Base-by-base conservation (phyloP, 1,139 yeast genomes). In the Hyphopichia wangnamkhiaoensis region DNA sequence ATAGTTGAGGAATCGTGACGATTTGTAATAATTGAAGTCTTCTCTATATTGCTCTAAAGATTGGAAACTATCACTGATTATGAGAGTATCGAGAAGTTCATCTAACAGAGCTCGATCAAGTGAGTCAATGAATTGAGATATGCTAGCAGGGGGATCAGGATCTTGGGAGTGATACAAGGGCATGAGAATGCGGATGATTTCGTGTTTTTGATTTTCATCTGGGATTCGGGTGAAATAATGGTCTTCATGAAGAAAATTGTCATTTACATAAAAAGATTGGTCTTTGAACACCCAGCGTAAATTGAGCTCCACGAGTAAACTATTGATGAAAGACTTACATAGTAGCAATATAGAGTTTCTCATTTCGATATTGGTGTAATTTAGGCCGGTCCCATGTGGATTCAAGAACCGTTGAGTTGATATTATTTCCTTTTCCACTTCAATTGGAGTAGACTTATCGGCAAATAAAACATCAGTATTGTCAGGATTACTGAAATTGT, bases 1-100 rank as follows among this genome's bases (percentile, higher is more conserved):
- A 38, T 65, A 63, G 37, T 62, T 68, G 21, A 67, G 49, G 48
- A 56, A 56, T 26, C 65, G 63, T 0, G 66, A 63, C 2, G 73
- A 61, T 39, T 64, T 65, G 48, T 50, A 56, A 38, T 59, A 43
- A 31, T 46, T 44, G 45, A 60, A 62, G 18, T 54, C 47, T 8
- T 46, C 41, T 29, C 71, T 41, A 36, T 50, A 53, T 12, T 49
- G 44, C 18, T 50, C 55, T 3, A 53, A 24, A 0, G 64, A 60
- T 37, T 48, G 49, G 41, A 65, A 66, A 14, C 41, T 31, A 29
- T 46, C 48, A 9, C 50, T 45, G 2, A 20, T 13, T 23, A 46
- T 47, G 3, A 57, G 34, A 2, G 42, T 41, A 12, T 52, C 43
- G 13, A 63, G 14, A 5, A 59, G 26, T 1, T 37, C 24, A 3